A percentile compares a stretch with the other conserved stretches of the same genome.
Conservation (phyloP, 371 early-diverging fungal genomes). For the Coemansia sp. region DNA sequence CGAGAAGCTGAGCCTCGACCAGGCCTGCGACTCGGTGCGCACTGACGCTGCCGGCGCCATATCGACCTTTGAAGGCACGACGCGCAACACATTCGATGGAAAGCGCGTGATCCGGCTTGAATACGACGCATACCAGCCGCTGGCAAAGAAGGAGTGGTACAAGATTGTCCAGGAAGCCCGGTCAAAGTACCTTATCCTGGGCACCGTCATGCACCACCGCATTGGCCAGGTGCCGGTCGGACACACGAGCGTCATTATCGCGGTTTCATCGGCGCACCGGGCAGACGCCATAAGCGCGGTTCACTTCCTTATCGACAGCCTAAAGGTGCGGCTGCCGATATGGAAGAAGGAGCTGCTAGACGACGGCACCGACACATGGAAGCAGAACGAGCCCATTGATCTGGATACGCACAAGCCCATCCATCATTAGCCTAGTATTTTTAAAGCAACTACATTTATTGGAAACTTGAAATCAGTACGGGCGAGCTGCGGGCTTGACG, state of each 20-base stretch:
- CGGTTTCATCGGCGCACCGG: constrained; percentile 76
- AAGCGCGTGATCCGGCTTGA: constrained; percentile 70
- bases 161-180: constrained; percentile 63
- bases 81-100: constrained; percentile 81
- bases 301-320: constrained; percentile 76
- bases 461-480: constrained; percentile 16
- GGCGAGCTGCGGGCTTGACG: constrained; percentile 37
- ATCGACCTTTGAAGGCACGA: constrained; percentile 81
- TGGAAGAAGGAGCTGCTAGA: constrained; percentile 89
- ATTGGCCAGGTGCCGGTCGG: constrained; percentile 77
- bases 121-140: constrained; percentile 80
- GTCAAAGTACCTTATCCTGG: constrained; percentile 57
- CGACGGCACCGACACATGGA: constrained; percentile 76
- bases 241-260: constrained; percentile 77
- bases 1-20: constrained; percentile 43
- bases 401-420: constrained; percentile 15
- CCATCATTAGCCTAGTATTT: background rate
- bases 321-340: constrained; percentile 81
- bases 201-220: constrained; percentile 73
- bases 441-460: background rate
- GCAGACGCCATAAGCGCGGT: constrained; percentile 72
- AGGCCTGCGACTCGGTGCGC: constrained; percentile 44
- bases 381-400: constrained; percentile 55
- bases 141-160: constrained; percentile 71
- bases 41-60: constrained; percentile 79